A percentile compares a stretch with the other conserved stretches of the same genome.
phyloP scores from a whole-genome alignment of 345 rosid species.

The Reutealis trisperma region DNA sequence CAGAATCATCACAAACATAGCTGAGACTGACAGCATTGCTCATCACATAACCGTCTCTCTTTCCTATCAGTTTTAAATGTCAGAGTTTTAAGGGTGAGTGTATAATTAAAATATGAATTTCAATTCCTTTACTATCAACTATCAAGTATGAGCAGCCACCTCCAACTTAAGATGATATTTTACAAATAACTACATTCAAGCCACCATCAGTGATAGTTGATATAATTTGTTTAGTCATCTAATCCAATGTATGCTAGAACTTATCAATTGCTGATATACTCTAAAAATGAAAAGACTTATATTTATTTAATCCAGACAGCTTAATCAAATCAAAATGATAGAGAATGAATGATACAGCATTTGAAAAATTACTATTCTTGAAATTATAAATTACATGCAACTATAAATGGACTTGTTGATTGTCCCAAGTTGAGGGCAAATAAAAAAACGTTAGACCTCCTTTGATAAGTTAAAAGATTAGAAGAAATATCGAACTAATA shows the following conservation, averaged over 20 bases:
- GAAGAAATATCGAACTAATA: not conserved
- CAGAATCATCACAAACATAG: not conserved
- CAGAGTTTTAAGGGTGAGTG: not conserved
- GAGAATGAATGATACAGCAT: not conserved
- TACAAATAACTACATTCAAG: not conserved
- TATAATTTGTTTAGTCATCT: not conserved
- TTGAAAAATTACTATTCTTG: not conserved
- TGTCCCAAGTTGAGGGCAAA: not conserved
- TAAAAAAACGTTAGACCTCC: not conserved
- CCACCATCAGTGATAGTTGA: not conserved
- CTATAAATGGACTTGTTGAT: too few species aligned
- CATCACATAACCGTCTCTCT: not conserved
- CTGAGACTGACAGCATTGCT: not conserved
- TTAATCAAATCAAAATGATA: not conserved
- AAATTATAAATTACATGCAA: not conserved
- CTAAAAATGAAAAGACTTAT: not conserved
- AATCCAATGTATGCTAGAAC: not conserved
- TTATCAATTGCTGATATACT: not conserved
- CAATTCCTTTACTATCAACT: not conserved
- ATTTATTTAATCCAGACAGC: not conserved
- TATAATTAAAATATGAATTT: not conserved
- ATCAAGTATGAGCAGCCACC: not conserved
- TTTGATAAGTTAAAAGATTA: not conserved
- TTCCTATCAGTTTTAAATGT: not conserved
- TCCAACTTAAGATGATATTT: not conserved